Evolutionary conservation across 257 asterid genomes (phyloP).

Genomic region (Solanum virginianum): DNA sequence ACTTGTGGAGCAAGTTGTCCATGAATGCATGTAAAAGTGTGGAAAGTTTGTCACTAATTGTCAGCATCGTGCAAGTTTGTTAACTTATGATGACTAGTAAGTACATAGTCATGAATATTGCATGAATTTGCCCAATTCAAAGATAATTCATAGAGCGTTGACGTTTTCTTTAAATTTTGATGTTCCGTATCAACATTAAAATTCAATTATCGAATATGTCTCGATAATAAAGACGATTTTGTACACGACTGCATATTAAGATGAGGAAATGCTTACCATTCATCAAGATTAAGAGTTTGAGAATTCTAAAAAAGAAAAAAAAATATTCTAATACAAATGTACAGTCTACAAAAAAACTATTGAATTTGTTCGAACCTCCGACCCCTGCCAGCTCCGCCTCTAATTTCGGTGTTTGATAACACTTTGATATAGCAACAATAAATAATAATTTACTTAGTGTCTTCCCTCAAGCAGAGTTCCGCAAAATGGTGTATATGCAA

Average conservation of each 20-base stretch:
- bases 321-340: too few relatives aligned
- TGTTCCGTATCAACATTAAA: neutral
- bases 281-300: too few relatives aligned
- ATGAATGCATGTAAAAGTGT: neutral
- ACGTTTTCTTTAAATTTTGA: neutral
- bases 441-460: neutral
- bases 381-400: too few relatives aligned
- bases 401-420: neutral
- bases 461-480: neutral
- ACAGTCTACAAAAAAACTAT: too few relatives aligned
- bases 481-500: neutral
- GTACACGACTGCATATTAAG: fast-evolving
- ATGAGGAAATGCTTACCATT: neutral
- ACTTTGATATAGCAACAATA: neutral
- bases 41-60: neutral
- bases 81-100: neutral
- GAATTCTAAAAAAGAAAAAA: too few relatives aligned
- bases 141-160: neutral
- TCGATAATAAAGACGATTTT: neutral
- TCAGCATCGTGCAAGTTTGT: slow-evolving; percentile 2
- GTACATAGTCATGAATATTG: slow-evolving; percentile 11
- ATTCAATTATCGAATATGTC: fast-evolving
- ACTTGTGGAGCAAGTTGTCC: neutral
- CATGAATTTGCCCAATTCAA: slow-evolving; percentile 15
- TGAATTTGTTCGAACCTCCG: too few relatives aligned